A percentile compares a stretch with the other conserved stretches of the same genome.
Evolutionary conservation across 768 basidiomycete genomes (phyloP).

Genomic region (Boletus coccyginus): DNA sequence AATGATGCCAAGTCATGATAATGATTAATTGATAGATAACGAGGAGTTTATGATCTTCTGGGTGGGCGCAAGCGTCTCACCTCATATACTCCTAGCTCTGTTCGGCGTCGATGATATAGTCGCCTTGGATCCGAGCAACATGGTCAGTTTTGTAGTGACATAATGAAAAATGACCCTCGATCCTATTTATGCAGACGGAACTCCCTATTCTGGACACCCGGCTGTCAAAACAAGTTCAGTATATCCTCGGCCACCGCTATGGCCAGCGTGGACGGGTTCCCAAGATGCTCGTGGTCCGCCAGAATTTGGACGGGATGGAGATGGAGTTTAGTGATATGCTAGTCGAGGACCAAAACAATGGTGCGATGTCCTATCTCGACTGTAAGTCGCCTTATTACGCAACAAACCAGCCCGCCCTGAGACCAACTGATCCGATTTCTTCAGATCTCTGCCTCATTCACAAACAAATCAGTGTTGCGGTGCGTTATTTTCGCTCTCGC

Average conservation of each 20-base stretch:
- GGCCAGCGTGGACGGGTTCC: slow-evolving; percentile 50
- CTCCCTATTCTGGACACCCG: slow-evolving; percentile 71
- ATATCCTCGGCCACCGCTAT: slow-evolving; percentile 72
- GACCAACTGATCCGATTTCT: background rate
- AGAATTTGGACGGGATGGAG: slow-evolving; percentile 90
- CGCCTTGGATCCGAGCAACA: slow-evolving; percentile 54
- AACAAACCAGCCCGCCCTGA: background rate
- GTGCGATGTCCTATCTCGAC: slow-evolving; percentile 87
- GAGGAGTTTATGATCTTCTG: slow-evolving; percentile 87
- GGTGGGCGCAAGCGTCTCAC: slow-evolving; percentile 81
- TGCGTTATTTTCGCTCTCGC: slow-evolving; percentile 8
- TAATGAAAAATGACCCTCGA: background rate
- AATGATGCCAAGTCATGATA: slow-evolving; percentile 9
- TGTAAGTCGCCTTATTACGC: slow-evolving; percentile 49
- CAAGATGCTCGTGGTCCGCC: slow-evolving; percentile 77
- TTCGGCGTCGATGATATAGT: slow-evolving; percentile 82
- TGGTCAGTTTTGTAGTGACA: slow-evolving; percentile 46
- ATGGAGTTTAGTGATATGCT: slow-evolving; percentile 97
- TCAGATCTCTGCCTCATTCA: slow-evolving; percentile 34
- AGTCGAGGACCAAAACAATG: slow-evolving; percentile 95
- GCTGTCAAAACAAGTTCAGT: slow-evolving; percentile 81
- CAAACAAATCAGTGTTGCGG: slow-evolving; percentile 31
- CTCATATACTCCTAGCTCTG: slow-evolving; percentile 77
- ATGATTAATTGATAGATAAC: slow-evolving; percentile 56
- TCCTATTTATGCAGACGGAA: slow-evolving; percentile 44